Base-by-base conservation (phyloP, 2,329 filamentous ascomycete species). In the Botrytis squamosa region DNA sequence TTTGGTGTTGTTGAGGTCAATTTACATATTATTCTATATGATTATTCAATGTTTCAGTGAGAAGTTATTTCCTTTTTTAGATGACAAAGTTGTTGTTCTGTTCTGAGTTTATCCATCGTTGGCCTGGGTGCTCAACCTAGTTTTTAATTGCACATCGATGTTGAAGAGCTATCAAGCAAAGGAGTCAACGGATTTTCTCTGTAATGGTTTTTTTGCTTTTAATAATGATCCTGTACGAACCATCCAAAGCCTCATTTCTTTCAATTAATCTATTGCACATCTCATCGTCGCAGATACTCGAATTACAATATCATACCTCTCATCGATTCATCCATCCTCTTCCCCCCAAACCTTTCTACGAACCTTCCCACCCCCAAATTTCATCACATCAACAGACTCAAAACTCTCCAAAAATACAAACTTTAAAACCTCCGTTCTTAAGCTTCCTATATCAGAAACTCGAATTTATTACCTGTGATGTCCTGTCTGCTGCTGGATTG, bases 61-160 rank as follows among this genome's bases (percentile, higher is more conserved):
- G 25, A 57, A 29, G n/a, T 18, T 8, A 4, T 29, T 18, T 18
- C 8, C 14, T 18, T 29, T 55, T 25, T 18, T 3, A 8, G n/a
- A 18, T 57, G n/a, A 29, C n/a, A 29, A 4, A 57, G 52, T 57
- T 29, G 52, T 57, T 7, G 29, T 18, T 29, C n/a, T 8, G 14
- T 57, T 9, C 6, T 18, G 25, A 3, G 14, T 16, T n/a, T 55
- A 55, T 29, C 1, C 5, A 57, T 8, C n/a, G 18, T 6, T 57
- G n/a, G n/a, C 0, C 0, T 29, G n/a, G 9, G 52, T 18, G 16
- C 3, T 29, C 14, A 18, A 29, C 14, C n/a, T 1, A 6, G 14
- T 8, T 18, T 0, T 29, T 57, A 3, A 16, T 57, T 57, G n/a
- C n/a, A 29, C 22, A 57, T 29, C 5, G 0, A 29, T 29, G 7